Percentiles rank a stretch among this genome's conserved stretches.
phyloP scores from a whole-genome alignment of 768 basidiomycete species.

The Pisolithus microcarpus region DNA sequence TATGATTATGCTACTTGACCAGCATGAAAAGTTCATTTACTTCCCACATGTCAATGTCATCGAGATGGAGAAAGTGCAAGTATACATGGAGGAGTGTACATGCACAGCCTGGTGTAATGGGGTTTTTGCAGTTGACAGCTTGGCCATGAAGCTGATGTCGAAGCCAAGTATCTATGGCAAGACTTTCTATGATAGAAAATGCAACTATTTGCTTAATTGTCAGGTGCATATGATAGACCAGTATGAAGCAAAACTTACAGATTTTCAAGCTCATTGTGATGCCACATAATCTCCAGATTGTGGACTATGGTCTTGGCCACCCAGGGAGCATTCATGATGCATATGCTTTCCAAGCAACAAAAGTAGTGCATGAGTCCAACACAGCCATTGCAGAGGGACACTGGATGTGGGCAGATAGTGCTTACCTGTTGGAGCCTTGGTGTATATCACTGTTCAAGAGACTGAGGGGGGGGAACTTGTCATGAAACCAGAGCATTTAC shows the following conservation, averaged over 20 bases:
- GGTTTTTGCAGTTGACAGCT: constrained; percentile 34
- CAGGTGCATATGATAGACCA: constrained; percentile 8
- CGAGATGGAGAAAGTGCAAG: constrained; percentile 18
- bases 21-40: constrained; percentile 7
- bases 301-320: constrained; percentile 11
- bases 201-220: constrained; percentile 15
- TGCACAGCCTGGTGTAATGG: constrained; percentile 31
- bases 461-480: not conserved
- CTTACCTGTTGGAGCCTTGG: constrained; percentile 14
- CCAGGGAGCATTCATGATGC: constrained; percentile 12
- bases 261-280: constrained; percentile 3
- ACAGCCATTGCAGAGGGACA: constrained; percentile 3
- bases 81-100: constrained; percentile 18
- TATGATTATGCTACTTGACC: constrained; percentile 8
- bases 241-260: not conserved
- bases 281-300: constrained; percentile 8
- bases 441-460: constrained; percentile 3
- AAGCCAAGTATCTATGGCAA: constrained; percentile 7
- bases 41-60: not conserved
- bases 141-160: constrained; percentile 9
- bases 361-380: not conserved
- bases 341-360: not conserved
- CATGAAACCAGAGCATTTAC: not conserved
- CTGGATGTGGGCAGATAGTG: constrained; percentile 16
- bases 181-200: constrained; percentile 12